These are phyloP conservation scores for Chytriomyces hyalinus DNA, from an alignment of 192 early-diverging fungal genomes.

Conservation along the genomic window DNA sequence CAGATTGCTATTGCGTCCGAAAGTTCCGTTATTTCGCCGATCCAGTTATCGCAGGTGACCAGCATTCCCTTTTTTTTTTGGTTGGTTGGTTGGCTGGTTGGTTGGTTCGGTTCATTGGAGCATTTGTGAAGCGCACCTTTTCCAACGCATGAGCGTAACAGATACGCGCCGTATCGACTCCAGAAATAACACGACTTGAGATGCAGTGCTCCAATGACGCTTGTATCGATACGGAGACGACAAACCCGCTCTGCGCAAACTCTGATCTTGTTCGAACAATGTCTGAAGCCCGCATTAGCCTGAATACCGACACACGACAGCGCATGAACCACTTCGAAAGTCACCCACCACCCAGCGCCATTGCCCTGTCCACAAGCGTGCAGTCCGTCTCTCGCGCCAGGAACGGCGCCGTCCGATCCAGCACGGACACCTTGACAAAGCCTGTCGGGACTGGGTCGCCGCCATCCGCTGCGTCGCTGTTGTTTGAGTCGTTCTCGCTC, in stretches of 20 bases:
- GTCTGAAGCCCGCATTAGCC: too few species aligned
- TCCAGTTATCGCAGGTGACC: slow-evolving; percentile 21
- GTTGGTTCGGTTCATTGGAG: too few species aligned
- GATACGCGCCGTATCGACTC: too few species aligned
- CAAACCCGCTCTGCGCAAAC: too few species aligned
- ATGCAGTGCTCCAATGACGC: too few species aligned
- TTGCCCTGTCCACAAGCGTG: background rate
- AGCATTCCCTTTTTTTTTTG: slow-evolving; percentile 20
- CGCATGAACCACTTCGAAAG: background rate
- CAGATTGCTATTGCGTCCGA: slow-evolving; percentile 7
- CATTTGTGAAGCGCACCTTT: too few species aligned
- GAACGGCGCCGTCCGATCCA: background rate
- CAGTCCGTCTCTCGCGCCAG: background rate
- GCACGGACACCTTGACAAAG: background rate
- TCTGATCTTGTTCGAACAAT: too few species aligned
- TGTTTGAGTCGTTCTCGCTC: background rate
- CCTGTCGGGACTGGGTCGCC: background rate
- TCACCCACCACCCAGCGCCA: background rate
- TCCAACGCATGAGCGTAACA: too few species aligned
- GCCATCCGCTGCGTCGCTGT: background rate
- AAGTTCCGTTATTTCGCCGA: slow-evolving; percentile 13
- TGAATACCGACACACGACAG: too few species aligned
- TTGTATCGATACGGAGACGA: too few species aligned
- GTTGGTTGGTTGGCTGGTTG: too few species aligned
- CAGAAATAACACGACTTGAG: too few species aligned